Evolutionary conservation across 805 yeast genomes (phyloP), one percentile per base, ranked within the genome.

Genomic region (Lipomyces spencermartinsiae): DNA sequence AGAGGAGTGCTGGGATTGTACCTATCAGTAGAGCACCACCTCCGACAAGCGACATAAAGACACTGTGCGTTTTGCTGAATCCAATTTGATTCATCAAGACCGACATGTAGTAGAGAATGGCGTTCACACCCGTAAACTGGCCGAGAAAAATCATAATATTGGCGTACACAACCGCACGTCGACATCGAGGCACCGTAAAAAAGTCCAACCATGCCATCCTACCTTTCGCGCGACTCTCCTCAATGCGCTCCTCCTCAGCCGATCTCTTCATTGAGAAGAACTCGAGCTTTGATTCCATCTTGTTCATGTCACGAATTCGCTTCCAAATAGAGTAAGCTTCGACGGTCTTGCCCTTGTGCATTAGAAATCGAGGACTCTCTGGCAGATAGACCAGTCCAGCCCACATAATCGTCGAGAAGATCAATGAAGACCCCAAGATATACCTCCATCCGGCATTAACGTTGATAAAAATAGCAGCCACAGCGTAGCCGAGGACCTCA

Each of bases 61-160:
- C 89, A 31, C 88, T 79, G 62, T 83, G 77, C 74, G 84, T 84
- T 25, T 78, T 77, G 66, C 76, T 69, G 77, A 88, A 87, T 7
- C 90, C 90, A 74, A 87, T 85, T 43, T 80, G 78, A 2, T 73
- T 75, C 86, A 87, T 84, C 74, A 87, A 78, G 2, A 84, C 84
- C 59, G 89, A 83, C 85, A 87, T 83, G 77, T 87, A 85, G 80
- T 87, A 87, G 85, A 87, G 33, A 67, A 87, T 84, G 54, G 88
- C 90, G 73, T 87, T 87, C 73, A 87, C 84, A 80, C 91, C 91
- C 4, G 90, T 87, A 79, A 87, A 83, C 76, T 87, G 91, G 62
- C 89, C 89, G 65, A 86, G 80, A 72, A 83, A 77, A 65, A 86
- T 82, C 89, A 87, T 86, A 72, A 85, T 82, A 62, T 80, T 80